Base-by-base conservation (phyloP, 1,139 yeast genomes). In the Suhomyces kunorum region DNA sequence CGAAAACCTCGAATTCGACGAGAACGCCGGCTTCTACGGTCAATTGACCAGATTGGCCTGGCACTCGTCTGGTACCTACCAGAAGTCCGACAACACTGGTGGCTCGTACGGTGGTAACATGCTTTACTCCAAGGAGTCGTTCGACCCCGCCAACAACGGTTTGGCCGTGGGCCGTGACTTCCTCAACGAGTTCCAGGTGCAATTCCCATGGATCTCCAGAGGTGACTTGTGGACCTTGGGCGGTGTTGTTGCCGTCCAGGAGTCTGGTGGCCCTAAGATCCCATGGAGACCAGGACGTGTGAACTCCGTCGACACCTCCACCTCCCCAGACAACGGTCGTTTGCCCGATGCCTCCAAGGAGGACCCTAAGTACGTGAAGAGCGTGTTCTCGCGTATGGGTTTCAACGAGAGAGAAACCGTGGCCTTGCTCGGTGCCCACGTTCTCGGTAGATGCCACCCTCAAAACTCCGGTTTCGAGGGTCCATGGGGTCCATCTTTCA, bases 401-500 rank as follows among this genome's bases (percentile, higher is more conserved):
- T 83, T 88, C 63, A 72, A 74, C 49, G 96, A 88, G 55, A 78
- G 82, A 62, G 96, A 89, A 64, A 83, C 85, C 49, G 96, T 86
- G 40, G 90, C 92, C 30, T 71, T 89, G 50, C 72, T 87, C 54
- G 97, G 97, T 49, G 96, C 96, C 28, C 96, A 89, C 64, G 80
- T 86, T 45, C 73, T 88, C 49, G 96, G 96, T 46, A 65, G 76
- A 53, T 86, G 95, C 58, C 96, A 87, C 64, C 61, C 71, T 24
- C 55, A 67, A 35, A 71, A 73, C 49, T 75, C 84, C 9, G 97
- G 96, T 3, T 90, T 70, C 61, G 94, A 85, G 47, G 97, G 97
- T 36, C 96, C 96, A 37, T 90, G 98, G 98, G 94, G 92, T 42
- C 92, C 90, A 43, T 82, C 89, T 28, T 87, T 88, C 54, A 89